Evolutionary conservation across 139 green algal genomes (phyloP).

Genomic region (Closterium sp.): DNA sequence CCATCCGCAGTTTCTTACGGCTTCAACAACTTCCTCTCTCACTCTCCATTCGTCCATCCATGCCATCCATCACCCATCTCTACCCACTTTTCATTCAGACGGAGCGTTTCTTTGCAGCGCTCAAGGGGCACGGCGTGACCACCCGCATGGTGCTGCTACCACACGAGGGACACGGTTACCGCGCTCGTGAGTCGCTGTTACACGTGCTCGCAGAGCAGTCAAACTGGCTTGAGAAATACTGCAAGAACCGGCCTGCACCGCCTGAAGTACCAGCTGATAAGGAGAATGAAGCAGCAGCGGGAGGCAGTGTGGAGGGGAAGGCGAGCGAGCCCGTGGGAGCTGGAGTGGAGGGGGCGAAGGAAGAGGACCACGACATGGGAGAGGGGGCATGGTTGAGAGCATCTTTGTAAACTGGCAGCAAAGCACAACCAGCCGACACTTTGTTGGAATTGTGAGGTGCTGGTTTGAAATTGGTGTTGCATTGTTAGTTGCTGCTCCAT

Average conservation of each 20-base stretch:
- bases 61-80: too few species aligned
- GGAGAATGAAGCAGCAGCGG: not conserved
- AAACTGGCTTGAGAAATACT: slow-evolving; percentile 44
- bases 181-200: slow-evolving; percentile 41
- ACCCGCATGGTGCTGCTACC: slow-evolving; percentile 88
- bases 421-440: not conserved
- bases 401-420: not conserved
- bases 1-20: too few species aligned
- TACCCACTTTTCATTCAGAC: slow-evolving; percentile 56
- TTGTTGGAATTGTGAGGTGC: too few species aligned
- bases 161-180: slow-evolving; percentile 80
- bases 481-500: too few species aligned
- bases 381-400: not conserved
- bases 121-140: slow-evolving; percentile 73
- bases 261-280: not conserved
- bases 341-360: not conserved
- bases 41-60: too few species aligned
- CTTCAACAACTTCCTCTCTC: too few species aligned
- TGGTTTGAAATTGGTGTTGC: not conserved
- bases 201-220: slow-evolving; percentile 46
- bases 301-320: not conserved
- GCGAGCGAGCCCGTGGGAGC: not conserved
- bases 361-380: not conserved
- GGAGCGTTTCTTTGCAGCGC: slow-evolving; percentile 84
- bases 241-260: not conserved